Percentiles rank a stretch among this genome's conserved stretches.
Conservation (phyloP, 1,284 basidiomycete species). For the Fomitopsis schrenkii region DNA sequence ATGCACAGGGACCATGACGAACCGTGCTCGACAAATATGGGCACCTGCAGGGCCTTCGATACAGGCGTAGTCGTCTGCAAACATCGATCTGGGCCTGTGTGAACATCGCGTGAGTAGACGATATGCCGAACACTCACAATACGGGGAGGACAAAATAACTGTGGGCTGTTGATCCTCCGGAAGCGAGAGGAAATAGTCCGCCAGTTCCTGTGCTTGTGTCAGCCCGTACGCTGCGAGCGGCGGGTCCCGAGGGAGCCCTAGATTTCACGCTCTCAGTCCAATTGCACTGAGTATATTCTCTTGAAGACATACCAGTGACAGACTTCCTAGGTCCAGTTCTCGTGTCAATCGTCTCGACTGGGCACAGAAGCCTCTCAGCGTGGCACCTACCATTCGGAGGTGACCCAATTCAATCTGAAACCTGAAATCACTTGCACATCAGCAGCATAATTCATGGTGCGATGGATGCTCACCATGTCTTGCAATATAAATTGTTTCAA, state of each 20-base stretch:
- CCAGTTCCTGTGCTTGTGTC: conserved; percentile 75
- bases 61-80: conserved; percentile 73
- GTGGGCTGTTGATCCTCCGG: conserved; percentile 70
- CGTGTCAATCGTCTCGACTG: background rate
- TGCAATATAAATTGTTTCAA: conserved; percentile 77
- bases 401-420: conserved; percentile 72
- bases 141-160: conserved; percentile 76
- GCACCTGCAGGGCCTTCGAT: conserved; percentile 56
- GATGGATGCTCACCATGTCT: conserved; percentile 62
- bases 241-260: conserved; percentile 64
- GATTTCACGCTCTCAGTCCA: background rate
- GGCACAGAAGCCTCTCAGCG: background rate
- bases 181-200: conserved; percentile 57
- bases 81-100: conserved; percentile 63
- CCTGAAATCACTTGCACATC: conserved; percentile 37
- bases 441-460: background rate
- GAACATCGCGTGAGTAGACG: background rate
- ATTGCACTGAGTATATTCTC: too few species aligned
- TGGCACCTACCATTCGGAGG: conserved; percentile 50
- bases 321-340: conserved; percentile 44
- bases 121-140: conserved; percentile 45
- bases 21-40: conserved; percentile 78
- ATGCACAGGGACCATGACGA: conserved; percentile 13
- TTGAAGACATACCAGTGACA: conserved; percentile 46
- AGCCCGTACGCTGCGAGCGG: conserved; percentile 74